phyloP scores from a whole-genome alignment of 345 rosid species.

The Brassica napus region DNA sequence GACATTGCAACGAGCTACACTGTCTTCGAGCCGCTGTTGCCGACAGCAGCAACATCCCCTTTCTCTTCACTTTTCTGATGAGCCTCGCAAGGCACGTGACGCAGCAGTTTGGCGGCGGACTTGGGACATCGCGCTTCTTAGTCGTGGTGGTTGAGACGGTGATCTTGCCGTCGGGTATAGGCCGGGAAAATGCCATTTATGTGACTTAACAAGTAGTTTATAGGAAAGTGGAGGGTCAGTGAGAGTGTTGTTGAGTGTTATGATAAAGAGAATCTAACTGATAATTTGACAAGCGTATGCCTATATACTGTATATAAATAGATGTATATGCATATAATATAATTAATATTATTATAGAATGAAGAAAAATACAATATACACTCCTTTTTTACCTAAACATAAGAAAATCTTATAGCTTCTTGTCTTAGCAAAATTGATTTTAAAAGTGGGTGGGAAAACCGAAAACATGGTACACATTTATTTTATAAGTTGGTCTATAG shows the following conservation, averaged over 20 bases:
- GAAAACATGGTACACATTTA: not conserved
- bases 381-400: not conserved
- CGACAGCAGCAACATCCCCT: constrained; percentile 42
- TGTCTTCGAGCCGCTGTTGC: constrained; percentile 36
- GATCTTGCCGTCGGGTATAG: constrained; percentile 10
- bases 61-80: constrained; percentile 52
- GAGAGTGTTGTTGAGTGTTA: not conserved
- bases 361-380: constrained; percentile 17
- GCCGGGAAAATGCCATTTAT: constrained; percentile 30
- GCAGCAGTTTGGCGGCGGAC: constrained; percentile 34
- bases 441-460: not conserved
- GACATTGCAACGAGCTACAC: constrained; percentile 53
- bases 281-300: constrained; percentile 23
- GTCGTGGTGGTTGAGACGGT: constrained; percentile 4
- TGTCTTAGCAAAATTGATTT: not conserved
- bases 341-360: not conserved
- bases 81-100: constrained; percentile 43
- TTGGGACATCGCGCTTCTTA: constrained; percentile 12
- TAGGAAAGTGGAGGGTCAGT: too few species aligned
- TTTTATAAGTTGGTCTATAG: not conserved
- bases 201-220: not conserved
- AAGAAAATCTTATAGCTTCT: not conserved
- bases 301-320: not conserved
- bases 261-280: constrained; percentile 32
- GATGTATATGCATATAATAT: not conserved